Percentiles rank a stretch among this genome's conserved stretches.
These are phyloP conservation scores for Alternaria sp. DNA, from an alignment of 2,329 filamentous ascomycete genomes.

Conservation along the genomic window DNA sequence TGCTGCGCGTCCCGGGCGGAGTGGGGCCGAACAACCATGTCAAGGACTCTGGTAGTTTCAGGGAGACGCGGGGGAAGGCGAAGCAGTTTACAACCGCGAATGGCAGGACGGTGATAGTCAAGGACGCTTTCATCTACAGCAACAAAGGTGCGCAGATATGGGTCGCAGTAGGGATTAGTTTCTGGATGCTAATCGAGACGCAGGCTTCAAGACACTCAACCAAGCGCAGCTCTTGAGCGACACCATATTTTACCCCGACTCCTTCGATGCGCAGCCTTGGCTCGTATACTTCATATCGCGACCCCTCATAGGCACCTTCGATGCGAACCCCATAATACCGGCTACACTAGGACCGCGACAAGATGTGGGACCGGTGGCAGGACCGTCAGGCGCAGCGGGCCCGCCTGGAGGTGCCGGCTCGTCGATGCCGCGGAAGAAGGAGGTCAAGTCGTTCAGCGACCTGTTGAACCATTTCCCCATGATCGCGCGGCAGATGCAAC, in stretches of 20 bases:
- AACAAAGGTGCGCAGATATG: slow-evolving; percentile 76
- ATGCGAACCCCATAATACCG: slow-evolving; percentile 73
- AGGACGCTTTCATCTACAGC: slow-evolving; percentile 90
- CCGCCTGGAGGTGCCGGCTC: slow-evolving; percentile 35
- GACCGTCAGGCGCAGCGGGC: slow-evolving; percentile 12
- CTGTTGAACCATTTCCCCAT: slow-evolving; percentile 90
- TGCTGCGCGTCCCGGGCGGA: slow-evolving; percentile 76
- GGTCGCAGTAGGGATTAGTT: neutral
- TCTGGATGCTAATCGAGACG: slow-evolving; percentile 19
- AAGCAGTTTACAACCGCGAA: slow-evolving; percentile 94
- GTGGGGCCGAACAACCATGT: slow-evolving; percentile 54
- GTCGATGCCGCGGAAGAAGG: slow-evolving; percentile 75
- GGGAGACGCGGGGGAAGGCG: slow-evolving; percentile 89
- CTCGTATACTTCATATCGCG: slow-evolving; percentile 94
- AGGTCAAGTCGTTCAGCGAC: slow-evolving; percentile 89
- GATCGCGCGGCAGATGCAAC: slow-evolving; percentile 95
- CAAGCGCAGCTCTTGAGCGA: slow-evolving; percentile 89
- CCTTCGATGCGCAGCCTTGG: slow-evolving; percentile 91
- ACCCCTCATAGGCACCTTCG: slow-evolving; percentile 83
- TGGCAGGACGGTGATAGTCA: slow-evolving; percentile 89
- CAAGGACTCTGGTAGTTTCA: slow-evolving; percentile 64
- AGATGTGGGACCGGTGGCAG: slow-evolving; percentile 8
- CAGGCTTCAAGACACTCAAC: slow-evolving; percentile 89
- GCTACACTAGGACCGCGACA: slow-evolving; percentile 54
- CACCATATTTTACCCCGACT: slow-evolving; percentile 84